Base-by-base conservation (phyloP, 2,329 filamentous ascomycete species). In the Domatiomyces catenatus region DNA sequence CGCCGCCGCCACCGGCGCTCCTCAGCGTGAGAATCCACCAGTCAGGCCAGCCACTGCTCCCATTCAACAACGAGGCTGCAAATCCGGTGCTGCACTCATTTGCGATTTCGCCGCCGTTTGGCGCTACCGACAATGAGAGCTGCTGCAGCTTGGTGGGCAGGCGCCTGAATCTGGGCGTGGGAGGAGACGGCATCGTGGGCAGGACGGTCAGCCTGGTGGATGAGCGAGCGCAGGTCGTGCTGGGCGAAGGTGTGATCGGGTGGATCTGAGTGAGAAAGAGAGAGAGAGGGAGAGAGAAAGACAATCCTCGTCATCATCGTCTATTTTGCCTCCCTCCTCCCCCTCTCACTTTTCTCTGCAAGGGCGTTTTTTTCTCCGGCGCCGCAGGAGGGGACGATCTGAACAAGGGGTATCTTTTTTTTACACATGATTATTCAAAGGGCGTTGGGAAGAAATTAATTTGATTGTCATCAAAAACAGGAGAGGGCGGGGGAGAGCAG, bases 221-320 rank as follows among this genome's bases (percentile, higher is more conserved):
- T 32, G 19, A 46, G 10, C 10, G 44, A 24, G 51, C 50, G 20
- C 45, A 48, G 26, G 50, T 48, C 42, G 42, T 58, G 17, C 49
- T 59, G 2, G 58, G 58, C 10, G 48, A 57, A 36, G 58, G 58
- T 4, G 48, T 59, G 22, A 58, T 59, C 44, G 58, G 58, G 15
- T 53, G 56, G 54, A 53, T 52, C 39, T 59, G 53, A 57, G 22
- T 44, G 8, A 32, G 28, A 39, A 15, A 15, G 32, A 2, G 32
- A 39, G 28, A 36, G 28, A 28, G 26, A 28, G 26, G 26, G 26
- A 28, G 26, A 8, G 26, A n/a, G n/a, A n/a, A n/a, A n/a, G n/a
- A n/a, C n/a, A n/a, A n/a, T n/a, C n/a, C n/a, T 24, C 3, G 22
- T 24, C 22, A 3, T 6, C 6, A 3, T 6, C 22, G 22, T 24